Base-by-base conservation (phyloP, 1,139 yeast species). In the Kurtzmaniella quercitrusa region DNA sequence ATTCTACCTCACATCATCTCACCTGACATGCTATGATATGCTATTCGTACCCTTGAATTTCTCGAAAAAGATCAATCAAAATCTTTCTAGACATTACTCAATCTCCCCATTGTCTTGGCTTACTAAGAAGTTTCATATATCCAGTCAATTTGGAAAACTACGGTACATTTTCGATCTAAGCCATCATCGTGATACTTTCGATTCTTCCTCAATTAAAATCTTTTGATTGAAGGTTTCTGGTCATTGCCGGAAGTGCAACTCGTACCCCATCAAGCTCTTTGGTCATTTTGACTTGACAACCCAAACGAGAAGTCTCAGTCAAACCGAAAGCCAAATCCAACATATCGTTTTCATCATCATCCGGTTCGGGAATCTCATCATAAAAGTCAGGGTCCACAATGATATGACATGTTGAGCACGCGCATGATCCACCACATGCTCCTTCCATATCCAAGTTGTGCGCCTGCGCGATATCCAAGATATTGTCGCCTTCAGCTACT, bases 351-450 rank as follows among this genome's bases (percentile, higher is more conserved):
- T 93, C 98, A 59, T 93, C 98, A 58, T 93, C 98, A 50, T 84
- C 88, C 0, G 98, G 98, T 61, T 93, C 98, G 21, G 95, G 96
- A 53, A 93, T 78, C 46, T 71, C 78, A 58, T 93, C 98, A 64
- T 88, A 93, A 59, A 70, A 89, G 38, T 85, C 96, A 1, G 98
- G 98, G 60, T 93, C 98, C 33, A 93, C 89, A 41, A 93, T 93
- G 45, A 93, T 84, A 66, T 93, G 98, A 61, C 98, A 93, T 0
- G 98, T 93, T 3, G 97, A 89, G 60, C 98, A 93, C 1, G 98
- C 98, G 71, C 98, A 93, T 2, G 97, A 88, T 2, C 98, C 98
- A 32, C 98, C 98, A 66, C 98, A 93, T 0, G 98, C 98, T 38
- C 98, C 96, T 61, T 93, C 98, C 91, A 93, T 89, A 54, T 93